Base-by-base conservation (phyloP, 352 stramenopile species). In the Pythium sukuiense region DNA sequence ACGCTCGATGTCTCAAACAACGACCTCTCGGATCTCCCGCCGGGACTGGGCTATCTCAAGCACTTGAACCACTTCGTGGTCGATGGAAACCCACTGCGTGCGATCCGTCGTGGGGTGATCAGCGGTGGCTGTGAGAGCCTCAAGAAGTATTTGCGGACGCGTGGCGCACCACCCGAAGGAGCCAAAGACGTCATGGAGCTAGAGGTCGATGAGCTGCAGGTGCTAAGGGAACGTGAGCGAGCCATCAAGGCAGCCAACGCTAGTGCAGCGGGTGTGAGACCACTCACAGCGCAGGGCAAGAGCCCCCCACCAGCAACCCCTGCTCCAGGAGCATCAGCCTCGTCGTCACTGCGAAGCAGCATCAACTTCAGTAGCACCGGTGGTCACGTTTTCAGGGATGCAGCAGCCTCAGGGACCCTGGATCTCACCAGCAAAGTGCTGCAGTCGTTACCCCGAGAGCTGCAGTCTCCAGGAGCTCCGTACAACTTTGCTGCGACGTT, bases 1-100 rank as follows among this genome's bases (percentile, higher is more conserved):
- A 93, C 87, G 12, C 75, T 96, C 16, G 84, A 96, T 61, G 18
- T 96, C 16, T 69, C 76, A 9, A 96, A 96, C 67, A 96, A 95
- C 46, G 84, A 93, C 55, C 67, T 96, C 46, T 77, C 79, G 1
- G 82, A 93, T 49, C 70, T 96, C 2, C 85, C 87, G 11, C 81
- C 85, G 24, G 84, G 83, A 1, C 79, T 95, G 8, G 86, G 84
- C 2, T 92, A 95, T 59, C 70, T 95, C 39, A 89, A 89, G 56
- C 70, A 92, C 37, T 67, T 95, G 1, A 86, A 93, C 50, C 84
- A 92, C 61, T 76, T 95, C 24, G 71, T 91, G 3, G 68, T 90
- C 8, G 83, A 95, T 52, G 86, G 86, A 0, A 95, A 95, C 45
- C 82, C 86, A 11, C 68, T 94, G 43, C 81, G 86, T 59, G 60